phyloP scores from a whole-genome alignment of 1,139 yeast genomes.

The Suhomyces taliae region DNA sequence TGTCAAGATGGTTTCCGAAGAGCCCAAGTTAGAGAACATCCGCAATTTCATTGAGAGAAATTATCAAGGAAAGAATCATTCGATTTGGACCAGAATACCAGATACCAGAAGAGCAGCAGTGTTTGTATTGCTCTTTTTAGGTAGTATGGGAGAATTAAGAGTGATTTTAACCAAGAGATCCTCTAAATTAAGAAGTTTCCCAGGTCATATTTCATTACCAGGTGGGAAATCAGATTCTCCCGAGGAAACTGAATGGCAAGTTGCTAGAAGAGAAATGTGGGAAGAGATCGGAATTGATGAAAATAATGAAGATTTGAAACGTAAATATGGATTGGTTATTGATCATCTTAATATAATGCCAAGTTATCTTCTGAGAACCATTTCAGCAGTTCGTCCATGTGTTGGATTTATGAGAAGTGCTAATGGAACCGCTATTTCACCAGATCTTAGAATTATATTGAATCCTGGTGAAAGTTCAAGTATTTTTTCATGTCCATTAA shows the following conservation, averaged over 20 bases:
- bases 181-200: slow-evolving; percentile 63
- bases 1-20: slow-evolving; percentile 16
- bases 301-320: slow-evolving; percentile 43
- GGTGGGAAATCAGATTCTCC: slow-evolving; percentile 81
- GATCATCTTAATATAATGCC: slow-evolving; percentile 66
- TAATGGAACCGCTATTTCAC: slow-evolving; percentile 12
- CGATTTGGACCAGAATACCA: slow-evolving; percentile 64
- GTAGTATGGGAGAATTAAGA: slow-evolving; percentile 68
- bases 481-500: slow-evolving; percentile 66
- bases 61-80: slow-evolving; percentile 28
- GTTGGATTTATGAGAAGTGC: slow-evolving; percentile 55
- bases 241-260: slow-evolving; percentile 65
- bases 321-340: slow-evolving; percentile 52
- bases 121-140: slow-evolving; percentile 67
- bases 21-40: slow-evolving; percentile 22
- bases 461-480: slow-evolving; percentile 75
- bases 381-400: slow-evolving; percentile 80
- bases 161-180: slow-evolving; percentile 80
- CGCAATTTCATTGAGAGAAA: slow-evolving; percentile 22
- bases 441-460: slow-evolving; percentile 31
- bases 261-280: slow-evolving; percentile 77
- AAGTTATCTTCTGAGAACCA: slow-evolving; percentile 73
- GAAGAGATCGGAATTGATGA: slow-evolving; percentile 81
- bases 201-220: slow-evolving; percentile 88
- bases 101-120: slow-evolving; percentile 73